Evolutionary conservation across 176 grass and related monocot species (phyloP).

Genomic region (Rhipidocladum racemiflorum): DNA sequence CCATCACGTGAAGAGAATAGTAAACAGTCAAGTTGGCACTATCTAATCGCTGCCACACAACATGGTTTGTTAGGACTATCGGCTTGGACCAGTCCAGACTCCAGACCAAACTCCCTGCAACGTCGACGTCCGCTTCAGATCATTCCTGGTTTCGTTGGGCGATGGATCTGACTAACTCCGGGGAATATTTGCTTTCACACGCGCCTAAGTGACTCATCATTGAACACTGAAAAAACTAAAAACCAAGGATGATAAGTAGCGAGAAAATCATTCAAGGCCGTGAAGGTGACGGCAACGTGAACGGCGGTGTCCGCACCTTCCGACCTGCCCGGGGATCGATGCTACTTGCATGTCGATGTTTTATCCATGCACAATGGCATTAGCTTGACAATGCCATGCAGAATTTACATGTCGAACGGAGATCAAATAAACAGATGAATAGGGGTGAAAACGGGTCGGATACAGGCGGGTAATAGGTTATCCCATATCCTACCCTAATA

Average conservation of each 20-base stretch:
- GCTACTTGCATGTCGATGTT: neutral
- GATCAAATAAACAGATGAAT: no score
- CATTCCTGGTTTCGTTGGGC: neutral
- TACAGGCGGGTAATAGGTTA: no score
- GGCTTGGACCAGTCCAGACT: neutral
- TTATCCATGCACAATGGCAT: neutral
- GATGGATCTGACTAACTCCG: neutral
- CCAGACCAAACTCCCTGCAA: neutral
- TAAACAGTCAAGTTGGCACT: neutral
- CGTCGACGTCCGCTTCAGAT: neutral
- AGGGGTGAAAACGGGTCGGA: no score
- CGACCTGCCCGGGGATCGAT: neutral
- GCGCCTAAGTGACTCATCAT: neutral
- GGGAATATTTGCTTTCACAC: conserved; percentile 33
- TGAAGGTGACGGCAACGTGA: neutral
- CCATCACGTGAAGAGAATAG: neutral
- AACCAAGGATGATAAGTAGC: neutral
- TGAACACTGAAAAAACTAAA: neutral
- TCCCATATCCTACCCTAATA: no score
- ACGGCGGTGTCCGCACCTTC: neutral
- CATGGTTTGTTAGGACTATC: neutral
- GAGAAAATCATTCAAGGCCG: neutral
- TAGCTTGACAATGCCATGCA: neutral
- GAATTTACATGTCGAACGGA: no score
- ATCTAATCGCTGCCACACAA: neutral